Base-by-base conservation (phyloP, 148 eudicot genomes). In the Chenopodium album region DNA sequence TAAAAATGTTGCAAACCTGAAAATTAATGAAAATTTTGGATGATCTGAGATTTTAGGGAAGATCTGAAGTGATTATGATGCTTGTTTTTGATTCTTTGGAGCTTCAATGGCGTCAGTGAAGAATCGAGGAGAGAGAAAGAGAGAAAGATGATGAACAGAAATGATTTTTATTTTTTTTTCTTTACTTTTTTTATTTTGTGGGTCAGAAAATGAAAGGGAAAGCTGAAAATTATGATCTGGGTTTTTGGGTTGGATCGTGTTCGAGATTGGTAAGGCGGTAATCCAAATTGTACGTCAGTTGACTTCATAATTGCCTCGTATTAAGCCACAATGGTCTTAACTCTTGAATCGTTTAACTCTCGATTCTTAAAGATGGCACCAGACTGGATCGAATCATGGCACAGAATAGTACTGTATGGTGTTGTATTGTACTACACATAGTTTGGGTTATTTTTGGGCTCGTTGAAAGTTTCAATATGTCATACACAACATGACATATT, bases 31-130 rank as follows among this genome's bases (percentile, higher is more conserved):
- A 22, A 20, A 59, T 47, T 20, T 41, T 44, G 41, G 48, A 46
- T 16, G 52, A 44, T 22, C 48, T 34, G 48, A 29, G 44, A 41
- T 41, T 41, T 41, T 41, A 4, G 4, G 73, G 65, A 64, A 74
- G 83, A 81, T 81, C 83, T 81, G 64, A 20, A 13, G 59, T 31
- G 5, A 4, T 47, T 9, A 7, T 16, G 37, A 70, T 32, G 46
- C 22, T 70, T 2, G 3, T 34, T 66, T 70, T 34, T 34, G 4
- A 7, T 7, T 29, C 19, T 72, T 72, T n/a, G 4, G 60, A 66
- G 67, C 78, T 74, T 47, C 65, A 81, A 81, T 81, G 83, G 83
- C 79, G 79, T 14, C 66, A 75, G 65, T 66, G 79, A 75, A 65
- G 73, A 62, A 80, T 26, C 44, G 77, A 81, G 47, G 79, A 81